A percentile compares a stretch with the other conserved stretches of the same genome.
Conservation (phyloP, 345 rosid genomes). For the Gynandropsis gynandra region DNA sequence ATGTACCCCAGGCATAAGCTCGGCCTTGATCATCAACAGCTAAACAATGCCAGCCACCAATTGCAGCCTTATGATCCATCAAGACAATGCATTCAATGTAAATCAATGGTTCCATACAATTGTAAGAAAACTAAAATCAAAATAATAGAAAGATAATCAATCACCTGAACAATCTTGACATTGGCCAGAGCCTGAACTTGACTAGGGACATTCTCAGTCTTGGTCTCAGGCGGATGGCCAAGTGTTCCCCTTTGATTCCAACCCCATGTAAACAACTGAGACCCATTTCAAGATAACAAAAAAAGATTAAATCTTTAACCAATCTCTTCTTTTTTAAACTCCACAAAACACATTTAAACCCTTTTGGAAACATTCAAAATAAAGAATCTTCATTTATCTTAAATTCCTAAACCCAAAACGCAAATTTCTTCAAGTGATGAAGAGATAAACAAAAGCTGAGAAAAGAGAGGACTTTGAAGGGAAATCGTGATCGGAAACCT, state of each 20-base stretch:
- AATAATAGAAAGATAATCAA: neutral
- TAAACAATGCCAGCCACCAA: constrained; percentile 99
- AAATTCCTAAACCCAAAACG: neutral
- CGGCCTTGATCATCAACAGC: constrained; percentile 99
- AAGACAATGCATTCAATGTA: constrained; percentile 7
- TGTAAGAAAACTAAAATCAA: neutral
- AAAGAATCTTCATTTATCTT: neutral
- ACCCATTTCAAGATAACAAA: constrained; percentile 11
- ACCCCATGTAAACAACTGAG: constrained; percentile 97
- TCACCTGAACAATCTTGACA: constrained; percentile 83
- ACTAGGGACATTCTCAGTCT: constrained; percentile 82
- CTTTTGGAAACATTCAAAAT: no score
- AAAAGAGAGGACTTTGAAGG: neutral
- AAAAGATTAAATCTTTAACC: neutral
- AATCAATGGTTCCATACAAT: neutral
- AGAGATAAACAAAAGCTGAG: neutral
- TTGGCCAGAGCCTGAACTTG: constrained; percentile 65
- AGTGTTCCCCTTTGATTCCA: constrained; percentile 99
- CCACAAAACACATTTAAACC: no score
- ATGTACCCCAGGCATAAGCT: constrained; percentile 93
- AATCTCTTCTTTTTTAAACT: no score
- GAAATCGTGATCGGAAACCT: constrained; percentile 35
- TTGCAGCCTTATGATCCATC: constrained; percentile 65
- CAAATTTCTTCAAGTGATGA: neutral
- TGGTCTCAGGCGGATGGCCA: constrained; percentile 87